Conservation (phyloP, 495 filamentous ascomycete species). For the Aspergillus asperescens region DNA sequence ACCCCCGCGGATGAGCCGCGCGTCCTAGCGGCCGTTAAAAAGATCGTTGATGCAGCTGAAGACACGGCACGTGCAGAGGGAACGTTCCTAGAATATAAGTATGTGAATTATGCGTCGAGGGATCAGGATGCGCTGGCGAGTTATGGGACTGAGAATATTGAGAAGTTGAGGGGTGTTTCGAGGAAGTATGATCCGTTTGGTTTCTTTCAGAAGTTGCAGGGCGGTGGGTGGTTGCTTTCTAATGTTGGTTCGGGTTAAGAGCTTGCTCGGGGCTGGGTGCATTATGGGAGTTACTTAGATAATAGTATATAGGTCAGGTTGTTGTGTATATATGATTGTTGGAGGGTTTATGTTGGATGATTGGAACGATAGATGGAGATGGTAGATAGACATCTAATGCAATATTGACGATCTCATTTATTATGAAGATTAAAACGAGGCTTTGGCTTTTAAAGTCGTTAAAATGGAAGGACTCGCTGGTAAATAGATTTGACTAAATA, state of each 20-base stretch:
- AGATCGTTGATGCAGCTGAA: slow-evolving; percentile 17
- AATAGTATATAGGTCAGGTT: too few relatives aligned
- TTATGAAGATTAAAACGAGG: too few relatives aligned
- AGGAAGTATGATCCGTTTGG: slow-evolving; percentile 33
- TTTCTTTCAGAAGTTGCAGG: slow-evolving; percentile 34
- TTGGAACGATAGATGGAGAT: too few relatives aligned
- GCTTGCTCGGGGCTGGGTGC: too few relatives aligned
- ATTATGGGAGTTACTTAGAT: too few relatives aligned
- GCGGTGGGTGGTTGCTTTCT: background rate
- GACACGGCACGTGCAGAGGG: slow-evolving; percentile 36
- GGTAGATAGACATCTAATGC: too few relatives aligned
- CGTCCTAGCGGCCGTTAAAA: slow-evolving; percentile 17
- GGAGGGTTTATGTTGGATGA: too few relatives aligned
- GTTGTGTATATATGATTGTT: too few relatives aligned
- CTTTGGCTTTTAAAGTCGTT: too few relatives aligned
- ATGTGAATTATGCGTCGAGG: slow-evolving; percentile 48
- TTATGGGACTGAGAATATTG: slow-evolving; percentile 33
- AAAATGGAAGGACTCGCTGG: background rate
- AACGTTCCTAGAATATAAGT: slow-evolving; percentile 49
- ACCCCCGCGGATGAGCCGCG: slow-evolving; percentile 28
- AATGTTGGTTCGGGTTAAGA: too few relatives aligned
- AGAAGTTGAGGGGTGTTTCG: slow-evolving; percentile 28
- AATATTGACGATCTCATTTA: too few relatives aligned
- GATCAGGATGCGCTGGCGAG: slow-evolving; percentile 36
- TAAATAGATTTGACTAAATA: background rate